Base-by-base conservation (phyloP, 768 basidiomycete genomes). In the Lepiota brunneoincarnata region DNA sequence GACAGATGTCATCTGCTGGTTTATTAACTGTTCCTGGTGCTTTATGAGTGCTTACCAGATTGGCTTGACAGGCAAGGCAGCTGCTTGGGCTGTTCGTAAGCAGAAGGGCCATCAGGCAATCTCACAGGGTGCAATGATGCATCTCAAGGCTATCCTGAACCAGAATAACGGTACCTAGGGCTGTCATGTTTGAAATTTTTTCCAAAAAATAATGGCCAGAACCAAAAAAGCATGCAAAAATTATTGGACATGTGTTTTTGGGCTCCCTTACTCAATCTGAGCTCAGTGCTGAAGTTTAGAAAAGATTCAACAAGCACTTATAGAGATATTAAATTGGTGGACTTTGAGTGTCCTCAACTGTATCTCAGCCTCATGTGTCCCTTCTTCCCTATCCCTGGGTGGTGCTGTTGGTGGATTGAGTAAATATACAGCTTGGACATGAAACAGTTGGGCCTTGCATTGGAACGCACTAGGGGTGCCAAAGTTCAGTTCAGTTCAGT, bases 51-150 rank as follows among this genome's bases (percentile, higher is more conserved):
- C 72, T 3, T 76, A 75, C 52, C 55, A 54, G 6, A 26, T 55
- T 7, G 71, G 73, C 1, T 53, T 76, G 18, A 72, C 55, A 3
- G 70, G 72, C 10, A 66, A 67, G 36, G 71, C 71, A 23, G 73
- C 71, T 4, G 72, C 63, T 37, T 75, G 55, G n/a, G n/a, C n/a
- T n/a, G n/a, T n/a, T n/a, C n/a, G n/a, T n/a, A n/a, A n/a, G n/a
- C n/a, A n/a, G n/a, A 67, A 65, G 43, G 57, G 59, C 6, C 75
- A 76, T 53, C 50, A 64, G 4, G 21, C 51, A 24, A 61, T 73
- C 26, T 57, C 59, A 3, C 12, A 55, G 11, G 9, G 28, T 6
- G 43, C 51, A 20, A 42, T 57, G 17, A 38, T 54, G 17, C 18
- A 46, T 14, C 50, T 55, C 17, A 49, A 59, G 18, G 58, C 46